phyloP scores from a whole-genome alignment of 1,284 basidiomycete genomes.

The Pseudozyma thailandica region DNA sequence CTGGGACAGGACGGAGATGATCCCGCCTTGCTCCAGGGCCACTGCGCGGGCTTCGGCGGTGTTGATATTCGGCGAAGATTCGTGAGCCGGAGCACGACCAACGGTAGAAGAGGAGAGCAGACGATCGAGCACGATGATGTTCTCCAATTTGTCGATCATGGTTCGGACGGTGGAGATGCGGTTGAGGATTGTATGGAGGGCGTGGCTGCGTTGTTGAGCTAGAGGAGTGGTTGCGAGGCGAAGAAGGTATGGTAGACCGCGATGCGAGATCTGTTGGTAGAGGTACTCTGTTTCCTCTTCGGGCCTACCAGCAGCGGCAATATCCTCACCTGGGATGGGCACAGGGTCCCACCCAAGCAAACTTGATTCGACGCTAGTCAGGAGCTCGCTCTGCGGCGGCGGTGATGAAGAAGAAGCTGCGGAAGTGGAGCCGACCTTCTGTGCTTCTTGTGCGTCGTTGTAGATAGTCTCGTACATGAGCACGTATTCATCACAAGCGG shows the following conservation, averaged over 20 bases:
- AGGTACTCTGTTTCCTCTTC: conserved; percentile 8
- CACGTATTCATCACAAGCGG: conserved; percentile 38
- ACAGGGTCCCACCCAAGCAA: conserved; percentile 40
- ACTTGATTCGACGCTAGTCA: conserved; percentile 27
- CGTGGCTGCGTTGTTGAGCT: conserved; percentile 33
- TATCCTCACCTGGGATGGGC: conserved; percentile 2
- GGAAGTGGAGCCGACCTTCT: conserved; percentile 2
- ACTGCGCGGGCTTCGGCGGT: not conserved
- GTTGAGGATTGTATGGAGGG: conserved; percentile 22
- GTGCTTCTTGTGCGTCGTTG: conserved; percentile 14
- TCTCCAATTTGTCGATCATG: conserved; percentile 36
- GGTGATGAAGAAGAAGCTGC: not conserved
- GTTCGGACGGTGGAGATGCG: conserved; percentile 22
- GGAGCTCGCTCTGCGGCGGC: conserved; percentile 14
- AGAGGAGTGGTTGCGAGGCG: conserved; percentile 24
- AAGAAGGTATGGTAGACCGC: conserved; percentile 48
- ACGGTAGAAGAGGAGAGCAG: conserved; percentile 8
- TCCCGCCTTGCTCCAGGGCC: conserved; percentile 12
- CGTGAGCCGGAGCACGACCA: not conserved
- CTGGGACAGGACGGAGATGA: not conserved
- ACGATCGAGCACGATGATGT: conserved; percentile 28
- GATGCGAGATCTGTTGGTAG: conserved; percentile 41
- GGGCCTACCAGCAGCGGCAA: not conserved
- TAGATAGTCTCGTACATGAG: conserved; percentile 38
- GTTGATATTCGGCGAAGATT: not conserved